phyloP scores from a whole-genome alignment of 108 stramenopile genomes.

The Cylindrotheca closterium region DNA sequence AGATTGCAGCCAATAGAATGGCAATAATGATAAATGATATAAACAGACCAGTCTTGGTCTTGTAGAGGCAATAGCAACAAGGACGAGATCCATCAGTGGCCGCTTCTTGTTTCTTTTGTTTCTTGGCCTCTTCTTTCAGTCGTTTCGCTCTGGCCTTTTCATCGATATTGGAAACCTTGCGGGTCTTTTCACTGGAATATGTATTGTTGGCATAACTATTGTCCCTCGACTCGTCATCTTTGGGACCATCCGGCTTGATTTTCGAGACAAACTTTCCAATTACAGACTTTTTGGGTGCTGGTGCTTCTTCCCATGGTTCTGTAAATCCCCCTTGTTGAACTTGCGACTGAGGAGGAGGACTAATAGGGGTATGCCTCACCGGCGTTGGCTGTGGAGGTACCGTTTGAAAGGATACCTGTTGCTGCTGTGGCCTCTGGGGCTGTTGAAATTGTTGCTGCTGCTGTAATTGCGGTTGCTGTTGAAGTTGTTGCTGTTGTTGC shows the following conservation, averaged over 20 bases:
- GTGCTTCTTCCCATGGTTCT: background rate
- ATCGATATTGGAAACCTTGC: slow-evolving; percentile 20
- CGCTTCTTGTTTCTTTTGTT: no score
- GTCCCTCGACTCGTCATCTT: background rate
- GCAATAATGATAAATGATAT: background rate
- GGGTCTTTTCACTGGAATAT: slow-evolving; percentile 14
- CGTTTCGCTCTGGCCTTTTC: slow-evolving; percentile 10
- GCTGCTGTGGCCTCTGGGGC: background rate
- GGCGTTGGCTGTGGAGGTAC: no score
- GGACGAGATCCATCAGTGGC: background rate
- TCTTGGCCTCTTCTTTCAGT: background rate
- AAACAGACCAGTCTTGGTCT: background rate
- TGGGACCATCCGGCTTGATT: background rate
- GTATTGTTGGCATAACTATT: background rate
- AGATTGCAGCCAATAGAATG: slow-evolving; percentile 2
- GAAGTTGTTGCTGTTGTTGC: background rate
- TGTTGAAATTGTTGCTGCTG: slow-evolving; percentile 16
- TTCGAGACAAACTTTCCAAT: background rate
- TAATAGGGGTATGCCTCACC: no score
- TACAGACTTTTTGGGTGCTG: background rate
- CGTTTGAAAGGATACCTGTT: background rate
- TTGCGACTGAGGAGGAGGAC: no score
- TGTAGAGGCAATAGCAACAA: background rate
- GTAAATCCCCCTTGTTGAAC: background rate
- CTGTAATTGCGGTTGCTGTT: background rate